Conservation (phyloP, 192 early-diverging fungal species). For the Spinellus fusiger region DNA sequence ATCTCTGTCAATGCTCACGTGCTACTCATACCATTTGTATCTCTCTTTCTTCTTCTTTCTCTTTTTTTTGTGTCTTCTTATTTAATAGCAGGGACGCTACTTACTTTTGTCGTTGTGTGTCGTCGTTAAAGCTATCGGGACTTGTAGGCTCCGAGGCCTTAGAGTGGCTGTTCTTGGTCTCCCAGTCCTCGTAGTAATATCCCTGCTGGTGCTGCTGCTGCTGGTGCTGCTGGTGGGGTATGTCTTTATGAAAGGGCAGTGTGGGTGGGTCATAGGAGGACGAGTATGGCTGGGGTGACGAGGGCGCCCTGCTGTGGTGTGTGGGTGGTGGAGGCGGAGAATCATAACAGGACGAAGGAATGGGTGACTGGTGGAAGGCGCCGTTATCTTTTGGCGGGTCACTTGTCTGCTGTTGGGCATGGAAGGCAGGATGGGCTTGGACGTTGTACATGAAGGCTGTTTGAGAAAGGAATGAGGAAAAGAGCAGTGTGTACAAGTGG, state of each 20-base stretch:
- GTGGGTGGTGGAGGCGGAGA: slow-evolving; percentile 18
- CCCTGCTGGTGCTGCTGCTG: slow-evolving; percentile 5
- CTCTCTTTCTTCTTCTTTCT: background rate
- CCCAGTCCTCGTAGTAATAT: slow-evolving; percentile 4
- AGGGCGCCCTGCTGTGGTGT: background rate
- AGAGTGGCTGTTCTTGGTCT: slow-evolving; percentile 9
- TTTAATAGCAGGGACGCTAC: background rate
- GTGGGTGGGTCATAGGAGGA: background rate
- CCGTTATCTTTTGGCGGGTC: background rate
- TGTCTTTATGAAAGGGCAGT: background rate
- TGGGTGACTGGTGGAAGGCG: slow-evolving; percentile 20
- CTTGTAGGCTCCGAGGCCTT: slow-evolving; percentile 5
- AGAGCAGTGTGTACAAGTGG: too few species aligned
- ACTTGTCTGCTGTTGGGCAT: slow-evolving; percentile 1
- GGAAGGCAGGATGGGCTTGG: slow-evolving; percentile 7
- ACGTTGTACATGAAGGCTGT: slow-evolving; percentile 16
- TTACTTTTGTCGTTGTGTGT: slow-evolving; percentile 21
- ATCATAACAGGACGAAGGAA: slow-evolving; percentile 19
- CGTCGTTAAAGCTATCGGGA: slow-evolving; percentile 10
- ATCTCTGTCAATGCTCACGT: background rate
- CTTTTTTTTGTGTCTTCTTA: background rate
- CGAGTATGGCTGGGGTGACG: background rate
- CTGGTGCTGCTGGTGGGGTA: background rate
- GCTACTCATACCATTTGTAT: background rate
- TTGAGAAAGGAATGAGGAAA: too few species aligned